Percentiles rank a stretch among this genome's conserved stretches.
Conservation (phyloP, 768 basidiomycete genomes). For the Hericium erinaceus region DNA sequence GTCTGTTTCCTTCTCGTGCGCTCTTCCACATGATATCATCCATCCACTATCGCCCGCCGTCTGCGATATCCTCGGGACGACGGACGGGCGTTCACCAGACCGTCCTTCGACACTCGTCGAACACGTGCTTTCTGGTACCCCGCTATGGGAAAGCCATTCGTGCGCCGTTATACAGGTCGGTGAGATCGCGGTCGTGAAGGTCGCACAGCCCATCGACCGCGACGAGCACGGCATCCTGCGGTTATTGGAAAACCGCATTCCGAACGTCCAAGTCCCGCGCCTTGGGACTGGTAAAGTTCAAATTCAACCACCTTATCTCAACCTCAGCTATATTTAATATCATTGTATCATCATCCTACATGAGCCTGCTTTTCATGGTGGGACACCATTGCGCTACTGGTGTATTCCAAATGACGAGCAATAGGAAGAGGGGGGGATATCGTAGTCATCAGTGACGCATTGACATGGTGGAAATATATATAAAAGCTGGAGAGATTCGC, state of each 20-base stretch:
- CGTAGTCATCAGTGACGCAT: no score
- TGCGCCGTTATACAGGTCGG: constrained; percentile 8
- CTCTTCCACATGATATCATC: no score
- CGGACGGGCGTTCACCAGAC: not conserved
- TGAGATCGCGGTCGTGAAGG: constrained; percentile 9
- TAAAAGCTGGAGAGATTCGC: no score
- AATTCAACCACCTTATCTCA: no score
- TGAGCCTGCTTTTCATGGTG: no score
- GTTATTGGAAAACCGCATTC: constrained; percentile 3
- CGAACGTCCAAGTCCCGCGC: not conserved
- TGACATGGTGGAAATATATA: no score
- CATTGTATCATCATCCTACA: no score
- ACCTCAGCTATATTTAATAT: no score
- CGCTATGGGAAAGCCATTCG: constrained; percentile 3
- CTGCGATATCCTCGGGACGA: not conserved
- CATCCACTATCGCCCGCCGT: not conserved
- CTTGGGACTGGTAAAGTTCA: not conserved
- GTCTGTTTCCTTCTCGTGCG: no score
- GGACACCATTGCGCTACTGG: no score
- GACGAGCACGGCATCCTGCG: constrained; percentile 10
- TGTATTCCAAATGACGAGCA: no score
- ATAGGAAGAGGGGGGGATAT: no score
- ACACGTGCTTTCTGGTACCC: not conserved
- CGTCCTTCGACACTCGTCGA: not conserved
- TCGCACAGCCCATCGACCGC: constrained; percentile 4